phyloP scores from a whole-genome alignment of 2,329 filamentous ascomycete species.

The Sarocladium strictum region DNA sequence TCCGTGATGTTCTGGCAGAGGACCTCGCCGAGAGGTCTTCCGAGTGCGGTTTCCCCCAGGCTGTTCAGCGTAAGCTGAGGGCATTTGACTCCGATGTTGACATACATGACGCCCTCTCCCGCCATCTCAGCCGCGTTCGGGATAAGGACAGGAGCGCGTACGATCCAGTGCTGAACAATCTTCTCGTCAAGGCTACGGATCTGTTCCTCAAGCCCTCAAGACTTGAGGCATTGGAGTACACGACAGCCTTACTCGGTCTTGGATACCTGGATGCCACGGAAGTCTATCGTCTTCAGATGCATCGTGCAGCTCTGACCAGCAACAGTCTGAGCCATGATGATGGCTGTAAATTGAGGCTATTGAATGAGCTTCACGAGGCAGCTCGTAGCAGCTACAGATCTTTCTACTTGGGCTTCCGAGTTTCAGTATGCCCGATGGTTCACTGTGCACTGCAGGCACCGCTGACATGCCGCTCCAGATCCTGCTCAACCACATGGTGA shows the following conservation, averaged over 20 bases:
- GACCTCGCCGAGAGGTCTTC: constrained; percentile 14
- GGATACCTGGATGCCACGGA: constrained; percentile 27
- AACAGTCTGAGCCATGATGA: no score
- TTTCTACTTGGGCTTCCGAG: constrained; percentile 27
- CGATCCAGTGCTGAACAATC: constrained; percentile 21
- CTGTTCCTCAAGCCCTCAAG: constrained; percentile 21
- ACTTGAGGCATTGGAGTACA: constrained; percentile 22
- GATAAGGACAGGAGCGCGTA: constrained; percentile 14
- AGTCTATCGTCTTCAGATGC: constrained; percentile 22
- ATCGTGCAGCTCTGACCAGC: constrained; percentile 10
- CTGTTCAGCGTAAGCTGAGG: constrained; percentile 23
- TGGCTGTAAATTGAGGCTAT: constrained; percentile 15
- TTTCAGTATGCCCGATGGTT: constrained; percentile 25
- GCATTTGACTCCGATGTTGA: constrained; percentile 23
- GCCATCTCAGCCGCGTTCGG: constrained; percentile 16
- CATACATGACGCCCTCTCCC: constrained; percentile 15
- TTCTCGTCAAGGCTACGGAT: constrained; percentile 18
- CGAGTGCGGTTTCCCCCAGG: constrained; percentile 27
- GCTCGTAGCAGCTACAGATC: constrained; percentile 22
- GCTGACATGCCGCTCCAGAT: constrained; percentile 18
- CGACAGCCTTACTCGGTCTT: constrained; percentile 23
- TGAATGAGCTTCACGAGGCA: constrained; percentile 25
- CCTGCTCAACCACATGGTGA: constrained; percentile 19
- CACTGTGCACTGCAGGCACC: no score
- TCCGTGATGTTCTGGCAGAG: constrained; percentile 20